Conservation (phyloP, 2,329 filamentous ascomycete species). For the Cladosporium cucumerinum region DNA sequence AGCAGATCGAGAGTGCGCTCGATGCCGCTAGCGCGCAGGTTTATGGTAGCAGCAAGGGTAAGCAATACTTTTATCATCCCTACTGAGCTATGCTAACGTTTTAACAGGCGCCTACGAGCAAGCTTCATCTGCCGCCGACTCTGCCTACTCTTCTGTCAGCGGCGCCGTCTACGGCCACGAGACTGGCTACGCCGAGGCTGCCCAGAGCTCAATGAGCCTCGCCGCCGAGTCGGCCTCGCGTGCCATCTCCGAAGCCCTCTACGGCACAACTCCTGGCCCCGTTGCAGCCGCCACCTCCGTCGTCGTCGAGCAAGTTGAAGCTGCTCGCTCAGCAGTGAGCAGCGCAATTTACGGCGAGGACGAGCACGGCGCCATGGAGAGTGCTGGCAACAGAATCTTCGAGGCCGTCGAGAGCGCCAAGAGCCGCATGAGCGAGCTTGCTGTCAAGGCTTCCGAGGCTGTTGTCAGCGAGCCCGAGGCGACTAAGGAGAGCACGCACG, state of each 20-base stretch:
- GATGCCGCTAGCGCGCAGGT: constrained; percentile 56
- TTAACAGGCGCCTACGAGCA: constrained; percentile 36
- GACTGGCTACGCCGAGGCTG: constrained; percentile 51
- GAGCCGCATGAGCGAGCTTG: constrained; percentile 13
- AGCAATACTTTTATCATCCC: constrained; percentile 26
- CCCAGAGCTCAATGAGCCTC: constrained; percentile 52
- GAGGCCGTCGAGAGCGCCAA: constrained; percentile 32
- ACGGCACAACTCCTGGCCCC: constrained; percentile 50
- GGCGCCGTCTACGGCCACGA: constrained; percentile 56
- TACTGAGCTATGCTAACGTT: not conserved
- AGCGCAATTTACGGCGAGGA: constrained; percentile 46
- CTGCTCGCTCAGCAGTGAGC: constrained; percentile 47
- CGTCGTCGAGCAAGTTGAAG: constrained; percentile 45
- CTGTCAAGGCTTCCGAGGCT: constrained; percentile 9
- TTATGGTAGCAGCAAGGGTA: constrained; percentile 50
- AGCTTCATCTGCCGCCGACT: constrained; percentile 41
- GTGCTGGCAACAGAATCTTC: constrained; percentile 42
- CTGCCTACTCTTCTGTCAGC: constrained; percentile 44
- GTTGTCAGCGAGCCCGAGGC: not conserved
- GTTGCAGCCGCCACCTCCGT: constrained; percentile 46
- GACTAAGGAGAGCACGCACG: not conserved
- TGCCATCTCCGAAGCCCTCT: constrained; percentile 56
- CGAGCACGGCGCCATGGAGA: constrained; percentile 49
- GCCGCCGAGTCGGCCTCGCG: constrained; percentile 54
- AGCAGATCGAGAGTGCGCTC: constrained; percentile 57